phyloP scores from a whole-genome alignment of 2,329 filamentous ascomycete genomes.

The Scedosporium boydii region DNA sequence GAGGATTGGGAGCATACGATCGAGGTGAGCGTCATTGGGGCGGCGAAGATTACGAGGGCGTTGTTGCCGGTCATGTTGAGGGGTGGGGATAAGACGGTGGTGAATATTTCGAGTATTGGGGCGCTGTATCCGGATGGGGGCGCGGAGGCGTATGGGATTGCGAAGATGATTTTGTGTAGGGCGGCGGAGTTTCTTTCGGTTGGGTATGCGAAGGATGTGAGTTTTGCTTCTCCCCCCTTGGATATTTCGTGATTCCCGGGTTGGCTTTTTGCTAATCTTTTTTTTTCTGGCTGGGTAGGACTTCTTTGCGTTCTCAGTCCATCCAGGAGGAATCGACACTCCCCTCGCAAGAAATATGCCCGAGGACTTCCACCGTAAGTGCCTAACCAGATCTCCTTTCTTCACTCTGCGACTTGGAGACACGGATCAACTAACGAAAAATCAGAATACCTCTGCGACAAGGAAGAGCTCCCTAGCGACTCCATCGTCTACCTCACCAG shows the following conservation, averaged over 20 bases:
- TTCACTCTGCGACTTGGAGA: neutral
- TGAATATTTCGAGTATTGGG: slow-evolving; percentile 37
- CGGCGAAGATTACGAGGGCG: slow-evolving; percentile 31
- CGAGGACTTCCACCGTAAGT: slow-evolving; percentile 2
- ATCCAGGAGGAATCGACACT: slow-evolving; percentile 28
- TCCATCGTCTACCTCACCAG: slow-evolving; percentile 18
- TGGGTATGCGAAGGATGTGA: slow-evolving; percentile 30
- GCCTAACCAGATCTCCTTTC: neutral
- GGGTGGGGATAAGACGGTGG: slow-evolving; percentile 25
- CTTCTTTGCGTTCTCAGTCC: slow-evolving; percentile 27
- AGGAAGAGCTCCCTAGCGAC: slow-evolving; percentile 14
- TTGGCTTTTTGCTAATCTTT: neutral
- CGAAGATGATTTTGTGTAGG: slow-evolving; percentile 38
- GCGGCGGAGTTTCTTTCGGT: slow-evolving; percentile 37
- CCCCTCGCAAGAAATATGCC: slow-evolving; percentile 14
- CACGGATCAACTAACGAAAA: neutral
- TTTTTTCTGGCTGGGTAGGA: slow-evolving; percentile 14
- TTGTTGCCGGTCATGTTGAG: slow-evolving; percentile 37
- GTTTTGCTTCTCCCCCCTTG: neutral
- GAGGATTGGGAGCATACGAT: slow-evolving; percentile 35
- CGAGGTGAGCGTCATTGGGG: slow-evolving; percentile 41
- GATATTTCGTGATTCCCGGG: neutral
- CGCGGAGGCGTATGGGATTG: slow-evolving; percentile 32
- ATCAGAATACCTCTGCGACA: neutral
- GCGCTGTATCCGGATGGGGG: slow-evolving; percentile 23